phyloP scores from a whole-genome alignment of 768 basidiomycete species.

The Infundibulicybe gibba region DNA sequence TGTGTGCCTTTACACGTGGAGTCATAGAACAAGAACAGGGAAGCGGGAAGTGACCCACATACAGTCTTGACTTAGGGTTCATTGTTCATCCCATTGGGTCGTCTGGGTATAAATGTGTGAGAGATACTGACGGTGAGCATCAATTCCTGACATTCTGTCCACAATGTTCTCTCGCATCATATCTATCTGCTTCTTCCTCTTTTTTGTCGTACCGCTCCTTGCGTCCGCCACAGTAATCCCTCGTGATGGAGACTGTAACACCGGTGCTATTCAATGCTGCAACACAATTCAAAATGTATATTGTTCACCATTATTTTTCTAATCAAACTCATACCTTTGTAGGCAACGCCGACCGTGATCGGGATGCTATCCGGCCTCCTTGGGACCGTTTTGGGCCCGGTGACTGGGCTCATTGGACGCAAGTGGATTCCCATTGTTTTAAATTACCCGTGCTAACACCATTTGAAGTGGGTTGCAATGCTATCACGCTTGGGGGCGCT shows the following conservation, averaged over 20 bases:
- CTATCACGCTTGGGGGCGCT: no score
- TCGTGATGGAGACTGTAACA: slow-evolving; percentile 13
- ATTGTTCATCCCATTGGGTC: no score
- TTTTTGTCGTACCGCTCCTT: slow-evolving; percentile 14
- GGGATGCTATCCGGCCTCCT: slow-evolving; percentile 4
- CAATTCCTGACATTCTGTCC: not conserved
- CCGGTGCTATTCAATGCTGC: slow-evolving; percentile 15
- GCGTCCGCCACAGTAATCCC: slow-evolving; percentile 10
- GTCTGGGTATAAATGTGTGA: no score
- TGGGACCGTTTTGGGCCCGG: slow-evolving; percentile 5
- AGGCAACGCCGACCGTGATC: slow-evolving; percentile 2
- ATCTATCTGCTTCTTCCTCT: slow-evolving; percentile 7
- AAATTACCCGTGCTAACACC: no score
- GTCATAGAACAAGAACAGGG: no score
- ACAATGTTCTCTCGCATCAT: not conserved
- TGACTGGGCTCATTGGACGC: slow-evolving; percentile 11
- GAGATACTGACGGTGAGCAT: no score
- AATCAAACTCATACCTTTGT: not conserved
- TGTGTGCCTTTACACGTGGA: no score
- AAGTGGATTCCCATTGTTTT: not conserved
- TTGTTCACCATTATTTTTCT: not conserved
- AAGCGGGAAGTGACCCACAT: no score
- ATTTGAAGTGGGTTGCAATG: no score
- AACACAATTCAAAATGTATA: slow-evolving; percentile 11
- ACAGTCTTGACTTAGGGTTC: no score